Base-by-base conservation (phyloP, 305 asterid genomes). In the Fraxinus latifolia region DNA sequence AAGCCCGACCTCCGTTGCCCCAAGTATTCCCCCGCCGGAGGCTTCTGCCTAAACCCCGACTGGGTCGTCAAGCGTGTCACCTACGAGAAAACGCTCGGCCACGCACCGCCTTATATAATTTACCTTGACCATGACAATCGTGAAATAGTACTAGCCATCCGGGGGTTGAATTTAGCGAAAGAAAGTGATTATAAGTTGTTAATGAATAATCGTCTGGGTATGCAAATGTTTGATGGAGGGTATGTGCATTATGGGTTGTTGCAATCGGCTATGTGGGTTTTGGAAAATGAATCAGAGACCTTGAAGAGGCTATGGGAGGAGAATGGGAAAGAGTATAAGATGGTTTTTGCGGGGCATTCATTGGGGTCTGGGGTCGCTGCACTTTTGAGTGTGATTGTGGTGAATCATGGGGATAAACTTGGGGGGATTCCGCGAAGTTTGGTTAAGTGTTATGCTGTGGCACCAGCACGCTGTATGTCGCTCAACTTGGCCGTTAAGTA, bases 351-450 rank as follows among this genome's bases (percentile, higher is more conserved):
- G 0, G 99, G 99, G 67, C 99, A 95, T 87, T 95, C 98, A 47
- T 85, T 95, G 86, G 99, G 99, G 39, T 95, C 98, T 0, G 98
- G 99, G 23, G 97, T 95, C n/a, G 97, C 97, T 0, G 87, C 99
- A 23, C 80, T 95, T 83, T 79, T 94, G 85, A 78, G 87, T 44
- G 87, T 95, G 55, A 91, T 95, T 79, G 92, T 90, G 34, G 98
- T 91, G 19, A 95, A 95, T 81, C 97, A 94, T 80, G 88, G 97
- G 74, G 79, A 90, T 79, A 79, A 73, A 73, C 81, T 95, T 17
- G 99, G 97, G 15, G 98, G 98, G 14, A 77, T 95, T 82, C 93
- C 98, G 0, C 84, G 98, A 90, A 83, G 83, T 82, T 81, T 92
- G 83, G 34, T 95, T 23, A 84, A 88, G 80, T 94, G 98, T 81